These are phyloP conservation scores for Paradendryphiella salina DNA, from an alignment of 2,329 filamentous ascomycete species.

Conservation along the genomic window DNA sequence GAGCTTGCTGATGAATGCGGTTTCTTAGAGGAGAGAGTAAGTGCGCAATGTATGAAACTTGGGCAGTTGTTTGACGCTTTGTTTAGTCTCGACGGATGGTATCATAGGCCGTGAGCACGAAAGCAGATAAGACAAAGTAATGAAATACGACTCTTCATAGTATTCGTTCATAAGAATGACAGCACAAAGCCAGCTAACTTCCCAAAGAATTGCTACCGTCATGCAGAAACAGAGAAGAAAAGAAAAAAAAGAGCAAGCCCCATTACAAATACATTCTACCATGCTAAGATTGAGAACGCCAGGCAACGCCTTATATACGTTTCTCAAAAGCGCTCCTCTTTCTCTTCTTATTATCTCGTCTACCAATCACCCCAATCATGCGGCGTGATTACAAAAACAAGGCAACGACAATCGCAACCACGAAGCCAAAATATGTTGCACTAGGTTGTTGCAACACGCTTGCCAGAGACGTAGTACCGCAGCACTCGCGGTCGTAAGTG, in stretches of 20 bases:
- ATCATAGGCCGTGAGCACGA: too few species aligned
- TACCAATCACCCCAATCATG: background rate
- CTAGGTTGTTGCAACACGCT: slow-evolving; percentile 14
- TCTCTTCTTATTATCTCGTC: background rate
- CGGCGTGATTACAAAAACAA: slow-evolving; percentile 22
- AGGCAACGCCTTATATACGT: background rate
- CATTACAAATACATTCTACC: background rate
- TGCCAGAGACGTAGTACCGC: slow-evolving; percentile 49
- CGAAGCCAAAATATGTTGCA: slow-evolving; percentile 22
- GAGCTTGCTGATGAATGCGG: too few species aligned
- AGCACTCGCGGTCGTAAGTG: slow-evolving; percentile 64
- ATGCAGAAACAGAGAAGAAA: background rate
- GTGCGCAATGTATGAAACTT: too few species aligned
- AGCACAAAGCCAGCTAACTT: background rate
- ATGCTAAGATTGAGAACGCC: background rate
- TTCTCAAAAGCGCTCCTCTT: too few species aligned
- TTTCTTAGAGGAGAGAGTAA: too few species aligned
- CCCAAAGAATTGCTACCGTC: slow-evolving; percentile 1
- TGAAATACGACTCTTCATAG: too few species aligned
- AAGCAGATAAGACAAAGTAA: too few species aligned
- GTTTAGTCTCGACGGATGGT: too few species aligned
- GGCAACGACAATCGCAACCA: slow-evolving; percentile 22
- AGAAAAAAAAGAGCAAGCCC: background rate
- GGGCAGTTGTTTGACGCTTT: too few species aligned
- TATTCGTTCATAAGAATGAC: too few species aligned